Conservation (phyloP, 257 asterid genomes). For the Coffea canephora region DNA sequence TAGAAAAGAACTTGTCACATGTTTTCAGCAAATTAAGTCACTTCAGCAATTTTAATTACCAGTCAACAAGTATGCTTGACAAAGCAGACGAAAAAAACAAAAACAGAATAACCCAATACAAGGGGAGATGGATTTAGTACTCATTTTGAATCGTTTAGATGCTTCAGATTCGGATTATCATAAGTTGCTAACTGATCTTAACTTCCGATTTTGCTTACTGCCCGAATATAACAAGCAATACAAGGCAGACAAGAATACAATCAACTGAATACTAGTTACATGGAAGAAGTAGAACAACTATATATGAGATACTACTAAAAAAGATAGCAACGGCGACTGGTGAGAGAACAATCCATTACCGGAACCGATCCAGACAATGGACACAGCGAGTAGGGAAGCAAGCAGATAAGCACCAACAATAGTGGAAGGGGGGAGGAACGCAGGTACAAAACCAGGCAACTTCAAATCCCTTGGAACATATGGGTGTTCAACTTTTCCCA, state of each 20-base stretch:
- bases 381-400: conserved; percentile 52
- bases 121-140: not conserved
- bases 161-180: not conserved
- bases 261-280: not conserved
- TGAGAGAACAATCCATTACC: conserved; percentile 35
- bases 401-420: conserved; percentile 54
- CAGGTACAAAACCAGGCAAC: conserved; percentile 58
- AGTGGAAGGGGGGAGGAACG: conserved; percentile 55
- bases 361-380: conserved; percentile 75
- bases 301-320: too few species aligned
- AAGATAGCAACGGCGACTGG: not conserved
- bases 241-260: not conserved
- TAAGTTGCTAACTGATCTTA: not conserved
- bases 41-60: too few species aligned
- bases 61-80: not conserved
- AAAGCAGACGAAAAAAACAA: not conserved
- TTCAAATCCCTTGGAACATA: conserved; percentile 61
- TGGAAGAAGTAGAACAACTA: not conserved
- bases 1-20: not conserved
- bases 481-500: conserved; percentile 48
- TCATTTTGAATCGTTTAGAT: not conserved
- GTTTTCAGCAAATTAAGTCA: not conserved
- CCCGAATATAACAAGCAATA: not conserved
- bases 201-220: not conserved
- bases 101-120: not conserved